Evolutionary conservation across 1,284 basidiomycete genomes (phyloP), one percentile per base, ranked within the genome.

Genomic region (Marasmius fiardii): DNA sequence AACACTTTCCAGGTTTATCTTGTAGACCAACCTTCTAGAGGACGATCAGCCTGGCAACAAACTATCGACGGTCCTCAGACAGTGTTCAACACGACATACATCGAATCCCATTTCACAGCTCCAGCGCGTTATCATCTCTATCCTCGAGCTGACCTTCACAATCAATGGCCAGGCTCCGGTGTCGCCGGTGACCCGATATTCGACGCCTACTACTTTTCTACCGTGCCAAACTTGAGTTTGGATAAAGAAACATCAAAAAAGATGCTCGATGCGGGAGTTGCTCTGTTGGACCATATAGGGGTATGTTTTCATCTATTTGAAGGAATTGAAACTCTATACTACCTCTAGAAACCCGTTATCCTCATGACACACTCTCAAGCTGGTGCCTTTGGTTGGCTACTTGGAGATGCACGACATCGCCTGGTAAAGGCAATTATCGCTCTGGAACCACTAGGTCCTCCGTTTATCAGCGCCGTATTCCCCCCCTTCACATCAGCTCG

Each of bases 281-380:
- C 51, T 28, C 24, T 56, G 44, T 41, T 56, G 14, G 55, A 56
- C 20, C 8, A 20, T 23, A 45, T 45, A 11, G 44, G 44, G 26
- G 26, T 28, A 7, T 16, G 39, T 41, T 18, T 20, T 18, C 20
- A 41, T 41, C 39, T 16, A 20, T 18, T n/a, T n/a, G n/a, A n/a
- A 16, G n/a, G 7, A 16, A 20, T 16, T 41, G 7, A 18, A 16
- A 41, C 16, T 6, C 28, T 4, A 10, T 31, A 31, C 28, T 54
- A 12, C 26, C 0, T 23, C 35, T 33, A 16, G 2, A 34, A 80
- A 78, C 75, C 77, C 18, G 73, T 65, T 1, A 67, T 79, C 26
- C 53, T 81, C 11, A 57, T 80, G 24, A 77, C 77, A 0, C 78
- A 80, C 59, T 80, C 78, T 1, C 78, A 80, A 61, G 67, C 75